Percentiles rank a stretch among this genome's conserved stretches.
phyloP scores from a whole-genome alignment of 805 yeast species.

The Cyberlindnera maritima region DNA sequence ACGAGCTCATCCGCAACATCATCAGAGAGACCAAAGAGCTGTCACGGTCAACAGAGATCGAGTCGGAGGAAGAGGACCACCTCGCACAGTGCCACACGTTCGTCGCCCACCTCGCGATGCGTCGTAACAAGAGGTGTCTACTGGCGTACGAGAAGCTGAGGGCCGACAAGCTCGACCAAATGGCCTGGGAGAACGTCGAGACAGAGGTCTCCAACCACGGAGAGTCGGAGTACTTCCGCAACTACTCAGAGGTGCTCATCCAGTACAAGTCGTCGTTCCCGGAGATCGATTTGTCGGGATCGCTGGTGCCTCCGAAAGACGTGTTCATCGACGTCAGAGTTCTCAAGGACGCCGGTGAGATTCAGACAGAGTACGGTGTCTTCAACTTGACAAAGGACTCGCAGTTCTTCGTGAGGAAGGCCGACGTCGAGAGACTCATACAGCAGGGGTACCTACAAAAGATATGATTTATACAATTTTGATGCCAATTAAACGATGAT shows the following conservation, averaged over 20 bases:
- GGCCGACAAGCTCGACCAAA: slow-evolving; percentile 60
- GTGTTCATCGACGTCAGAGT: slow-evolving; percentile 94
- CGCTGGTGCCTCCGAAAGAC: slow-evolving; percentile 86
- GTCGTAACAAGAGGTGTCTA: slow-evolving; percentile 86
- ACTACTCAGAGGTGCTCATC: slow-evolving; percentile 67
- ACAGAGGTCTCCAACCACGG: slow-evolving; percentile 61
- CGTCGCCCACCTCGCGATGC: slow-evolving; percentile 41
- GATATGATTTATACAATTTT: slow-evolving; percentile 37
- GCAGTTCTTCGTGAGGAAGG: slow-evolving; percentile 89
- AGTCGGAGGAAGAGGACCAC: slow-evolving; percentile 7
- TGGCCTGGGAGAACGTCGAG: slow-evolving; percentile 69
- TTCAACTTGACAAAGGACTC: slow-evolving; percentile 90
- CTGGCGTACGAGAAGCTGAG: slow-evolving; percentile 79
- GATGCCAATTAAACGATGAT: background rate
- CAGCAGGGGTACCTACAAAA: slow-evolving; percentile 92
- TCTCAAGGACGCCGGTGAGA: slow-evolving; percentile 91
- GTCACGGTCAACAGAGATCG: slow-evolving; percentile 32
- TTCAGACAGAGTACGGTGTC: slow-evolving; percentile 95
- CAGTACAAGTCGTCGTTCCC: slow-evolving; percentile 76
- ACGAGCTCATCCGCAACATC: slow-evolving; percentile 66
- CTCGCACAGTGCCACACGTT: slow-evolving; percentile 14
- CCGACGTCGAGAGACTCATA: slow-evolving; percentile 89
- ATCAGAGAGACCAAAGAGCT: slow-evolving; percentile 69
- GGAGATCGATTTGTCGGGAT: slow-evolving; percentile 84
- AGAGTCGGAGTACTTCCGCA: slow-evolving; percentile 75